phyloP scores from a whole-genome alignment of 2,329 filamentous ascomycete species.

The Pseudogymnoascus sp. region DNA sequence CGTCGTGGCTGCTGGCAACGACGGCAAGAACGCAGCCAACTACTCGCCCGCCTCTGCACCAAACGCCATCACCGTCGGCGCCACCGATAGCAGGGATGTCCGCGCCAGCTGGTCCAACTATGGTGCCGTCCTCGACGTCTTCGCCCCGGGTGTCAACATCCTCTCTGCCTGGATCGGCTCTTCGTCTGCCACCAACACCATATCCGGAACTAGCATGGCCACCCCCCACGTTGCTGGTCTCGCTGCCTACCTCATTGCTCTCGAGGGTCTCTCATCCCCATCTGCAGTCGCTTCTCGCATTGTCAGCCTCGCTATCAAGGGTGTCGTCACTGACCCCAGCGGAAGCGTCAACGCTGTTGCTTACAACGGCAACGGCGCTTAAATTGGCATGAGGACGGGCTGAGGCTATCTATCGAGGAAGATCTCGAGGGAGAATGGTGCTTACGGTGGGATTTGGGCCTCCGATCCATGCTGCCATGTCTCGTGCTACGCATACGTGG shows the following conservation, averaged over 20 bases:
- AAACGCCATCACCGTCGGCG: constrained; percentile 45
- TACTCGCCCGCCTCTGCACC: constrained; percentile 42
- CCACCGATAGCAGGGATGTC: constrained; percentile 33
- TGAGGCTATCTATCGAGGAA: not conserved
- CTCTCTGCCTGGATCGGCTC: constrained; percentile 39
- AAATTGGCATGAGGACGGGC: constrained; percentile 12
- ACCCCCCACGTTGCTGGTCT: constrained; percentile 52
- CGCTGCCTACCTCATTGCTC: constrained; percentile 45
- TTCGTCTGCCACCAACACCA: constrained; percentile 37
- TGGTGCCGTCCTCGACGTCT: constrained; percentile 41
- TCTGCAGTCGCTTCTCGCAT: constrained; percentile 41
- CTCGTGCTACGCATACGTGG: not conserved
- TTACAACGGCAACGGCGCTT: constrained; percentile 42
- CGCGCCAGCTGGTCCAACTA: constrained; percentile 43
- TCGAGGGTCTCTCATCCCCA: constrained; percentile 37
- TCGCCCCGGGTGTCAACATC: constrained; percentile 40
- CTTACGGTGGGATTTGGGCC: not conserved
- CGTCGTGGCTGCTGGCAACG: constrained; percentile 49
- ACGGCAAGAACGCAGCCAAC: constrained; percentile 31
- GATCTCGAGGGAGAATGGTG: not conserved
- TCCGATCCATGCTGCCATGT: not conserved
- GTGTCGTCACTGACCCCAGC: constrained; percentile 33
- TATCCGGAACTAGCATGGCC: constrained; percentile 56
- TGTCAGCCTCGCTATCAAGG: constrained; percentile 33
- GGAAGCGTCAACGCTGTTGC: constrained; percentile 45